Conservation (phyloP, 768 basidiomycete species). For the Rhodotorula kratochvilovae region DNA sequence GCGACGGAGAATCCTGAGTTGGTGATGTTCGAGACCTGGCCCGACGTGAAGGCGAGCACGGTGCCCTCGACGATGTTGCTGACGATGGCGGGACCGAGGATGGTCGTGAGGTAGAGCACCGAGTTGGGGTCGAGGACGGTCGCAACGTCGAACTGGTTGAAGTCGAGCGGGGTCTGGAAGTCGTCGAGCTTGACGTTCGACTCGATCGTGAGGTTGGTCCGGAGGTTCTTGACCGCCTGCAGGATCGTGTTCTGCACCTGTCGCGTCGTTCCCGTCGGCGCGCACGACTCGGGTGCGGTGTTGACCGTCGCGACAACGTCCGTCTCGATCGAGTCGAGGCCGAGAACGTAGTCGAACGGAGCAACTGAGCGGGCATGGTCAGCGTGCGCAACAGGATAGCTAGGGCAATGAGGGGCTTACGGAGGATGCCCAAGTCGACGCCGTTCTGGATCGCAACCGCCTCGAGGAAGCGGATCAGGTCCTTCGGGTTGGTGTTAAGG, state of each 20-base stretch:
- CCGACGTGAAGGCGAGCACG: constrained; percentile 56
- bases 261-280: constrained; percentile 58
- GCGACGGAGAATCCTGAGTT: constrained; percentile 63
- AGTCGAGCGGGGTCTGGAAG: constrained; percentile 58
- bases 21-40: constrained; percentile 58
- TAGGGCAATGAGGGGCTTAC: constrained; percentile 44
- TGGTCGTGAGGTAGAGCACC: constrained; percentile 65
- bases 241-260: constrained; percentile 61
- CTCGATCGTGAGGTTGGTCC: constrained; percentile 55
- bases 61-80: constrained; percentile 56
- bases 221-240: constrained; percentile 58
- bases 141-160: constrained; percentile 58
- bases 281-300: constrained; percentile 56
- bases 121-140: constrained; percentile 59
- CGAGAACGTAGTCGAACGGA: constrained; percentile 27
- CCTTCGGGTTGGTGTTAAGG: constrained; percentile 62
- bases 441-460: constrained; percentile 55
- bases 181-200: constrained; percentile 62
- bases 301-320: constrained; percentile 53
- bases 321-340: constrained; percentile 43
- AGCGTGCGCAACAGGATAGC: constrained; percentile 58
- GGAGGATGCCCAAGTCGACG: constrained; percentile 57
- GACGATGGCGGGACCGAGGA: constrained; percentile 59
- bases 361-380: constrained; percentile 52
- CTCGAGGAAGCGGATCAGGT: constrained; percentile 59